phyloP scores from a whole-genome alignment of 495 filamentous ascomycete species.

The Podospora anserina region DNA sequence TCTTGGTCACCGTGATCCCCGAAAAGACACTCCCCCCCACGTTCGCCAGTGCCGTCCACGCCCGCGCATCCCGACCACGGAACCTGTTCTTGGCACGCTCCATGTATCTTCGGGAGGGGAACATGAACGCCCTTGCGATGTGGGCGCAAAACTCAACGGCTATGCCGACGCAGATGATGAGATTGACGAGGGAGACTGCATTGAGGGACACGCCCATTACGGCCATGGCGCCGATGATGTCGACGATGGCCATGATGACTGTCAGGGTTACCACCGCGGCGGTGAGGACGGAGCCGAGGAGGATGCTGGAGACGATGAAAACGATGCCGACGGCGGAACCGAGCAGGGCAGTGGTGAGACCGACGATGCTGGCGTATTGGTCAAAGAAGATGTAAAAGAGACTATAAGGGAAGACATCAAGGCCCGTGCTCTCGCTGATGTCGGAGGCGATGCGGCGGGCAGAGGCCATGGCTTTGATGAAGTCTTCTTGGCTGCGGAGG shows the following conservation, averaged over 20 bases:
- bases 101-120: conserved; percentile 73
- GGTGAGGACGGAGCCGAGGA: conserved; percentile 82
- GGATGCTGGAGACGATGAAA: conserved; percentile 67
- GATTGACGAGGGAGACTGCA: conserved; percentile 92
- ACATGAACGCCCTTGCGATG: conserved; percentile 92
- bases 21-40: conserved; percentile 92
- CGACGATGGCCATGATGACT: conserved; percentile 88
- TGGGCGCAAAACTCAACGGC: conserved; percentile 97
- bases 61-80: conserved; percentile 75
- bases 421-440: conserved; percentile 62
- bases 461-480: conserved; percentile 83
- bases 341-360: conserved; percentile 71
- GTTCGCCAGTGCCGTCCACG: conserved; percentile 88
- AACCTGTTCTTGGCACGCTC: conserved; percentile 66
- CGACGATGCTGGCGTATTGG: conserved; percentile 84
- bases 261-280: conserved; percentile 77
- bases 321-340: conserved; percentile 81
- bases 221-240: conserved; percentile 93
- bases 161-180: conserved; percentile 95
- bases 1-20: conserved; percentile 93
- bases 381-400: conserved; percentile 99
- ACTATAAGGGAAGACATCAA: conserved; percentile 88
- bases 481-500: conserved; percentile 83
- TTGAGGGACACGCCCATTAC: conserved; percentile 86
- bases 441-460: conserved; percentile 83